Evolutionary conservation across 1,284 basidiomycete genomes (phyloP), one percentile per base, ranked within the genome.

Genomic region (Ustilago curta): DNA sequence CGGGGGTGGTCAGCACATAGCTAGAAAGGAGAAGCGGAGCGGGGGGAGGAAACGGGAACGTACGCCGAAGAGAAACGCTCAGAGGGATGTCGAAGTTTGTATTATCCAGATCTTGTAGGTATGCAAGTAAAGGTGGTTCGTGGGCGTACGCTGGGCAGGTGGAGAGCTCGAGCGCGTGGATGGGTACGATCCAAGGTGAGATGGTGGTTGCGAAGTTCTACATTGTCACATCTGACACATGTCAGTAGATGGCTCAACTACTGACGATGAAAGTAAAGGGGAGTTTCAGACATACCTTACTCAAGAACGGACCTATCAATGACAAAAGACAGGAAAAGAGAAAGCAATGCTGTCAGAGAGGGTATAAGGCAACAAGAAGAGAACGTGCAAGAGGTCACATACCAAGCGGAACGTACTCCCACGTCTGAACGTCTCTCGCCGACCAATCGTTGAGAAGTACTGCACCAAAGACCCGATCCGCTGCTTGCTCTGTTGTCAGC

Each of bases 381-480:
- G 14, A 14, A 14, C 18, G 25, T n/a, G n/a, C n/a, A 14, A 32
- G 35, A 25, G 9, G 25, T 8, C 19, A 58, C 59, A 18, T 45
- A 59, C 66, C 73, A 16, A 76, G 61, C 18, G 73, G 73, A 6
- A 73, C 65, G 39, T 76, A 76, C 39, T 76, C 70, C 74, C 74
- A 76, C 4, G 70, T 60, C 52, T 76, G 74, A 14, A 76, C 61
- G 47, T 76, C 74, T 39, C 79, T 58, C 1, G 79, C 78, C 3
- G 66, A 70, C 78, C 79, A 80, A 43, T 80, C 79, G 59, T 80
- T 80, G 19, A 80, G 70, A 16, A 80, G 58, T 35, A 80, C 67
- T 18, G 57, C 72, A 25, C 79, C 79, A 48, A 80, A 80, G 35
- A 80, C 59, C 29, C 54, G 69, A 4, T 64, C 49, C 12, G 37